Base-by-base conservation (phyloP, 176 grass and related monocot species). In the Themeda triandra region DNA sequence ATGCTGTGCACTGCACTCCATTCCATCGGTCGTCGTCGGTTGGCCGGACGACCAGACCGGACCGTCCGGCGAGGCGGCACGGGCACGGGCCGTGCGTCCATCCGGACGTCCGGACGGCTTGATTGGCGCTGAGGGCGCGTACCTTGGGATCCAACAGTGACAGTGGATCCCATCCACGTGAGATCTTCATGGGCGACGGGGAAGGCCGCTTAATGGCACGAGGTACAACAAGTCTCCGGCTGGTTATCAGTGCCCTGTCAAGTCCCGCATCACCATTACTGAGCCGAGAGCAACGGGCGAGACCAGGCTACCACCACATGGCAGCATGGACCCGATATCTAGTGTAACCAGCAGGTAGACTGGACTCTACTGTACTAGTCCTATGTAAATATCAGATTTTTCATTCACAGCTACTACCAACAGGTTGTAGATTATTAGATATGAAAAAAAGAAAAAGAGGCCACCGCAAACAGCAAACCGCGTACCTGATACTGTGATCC, bases 141-240 rank as follows among this genome's bases (percentile, higher is more conserved):
- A 84, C 87, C 78, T 80, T 59, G 10, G 87, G 76, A 68, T 69
- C 72, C 18, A 87, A 77, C 79, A 87, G 86, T 82, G 72, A 42
- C 64, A 44, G 87, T 89, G 87, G 82, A 89, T 80, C 87, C 82
- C 87, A 85, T 75, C 82, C 77, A 85, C 64, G 87, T 89, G 82
- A 73, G 62, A 75, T 60, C 76, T 80, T 80, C 76, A 85, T 89
- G 82, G 87, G 87, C 87, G 44, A 40, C 59, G 23, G 72, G 63
- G 10, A 21, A 46, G n/a, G 1, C 3, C 25, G 68, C 71, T 88
- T 79, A 66, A 84, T 80, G 77, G 60, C 76, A 54, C 87, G 54
- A 80, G 87, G 82, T 80, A 89, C 87, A 49, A 75, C 51, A 12
- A 69, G 79, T 80, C 82, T 85, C 82, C 87, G 82, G 82, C 82